Percentiles rank a stretch among this genome's conserved stretches.
These are phyloP conservation scores for Panicum miliaceum DNA, from an alignment of 176 grass and related monocot species.

Conservation along the genomic window DNA sequence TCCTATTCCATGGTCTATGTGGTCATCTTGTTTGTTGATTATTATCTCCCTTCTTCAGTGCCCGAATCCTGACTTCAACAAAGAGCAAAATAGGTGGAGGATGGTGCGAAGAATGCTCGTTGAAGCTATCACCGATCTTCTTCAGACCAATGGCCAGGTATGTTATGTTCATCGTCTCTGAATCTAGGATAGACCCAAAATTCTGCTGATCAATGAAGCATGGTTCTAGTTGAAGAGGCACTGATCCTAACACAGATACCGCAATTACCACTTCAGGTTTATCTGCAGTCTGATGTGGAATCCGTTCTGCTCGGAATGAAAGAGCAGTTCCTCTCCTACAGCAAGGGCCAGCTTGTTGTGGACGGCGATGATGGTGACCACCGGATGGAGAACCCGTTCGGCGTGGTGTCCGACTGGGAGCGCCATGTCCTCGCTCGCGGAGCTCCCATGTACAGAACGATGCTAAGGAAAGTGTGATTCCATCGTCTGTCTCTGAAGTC, in stretches of 20 bases:
- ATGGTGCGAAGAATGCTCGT: slow-evolving; percentile 82
- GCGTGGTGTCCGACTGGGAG: slow-evolving; percentile 78
- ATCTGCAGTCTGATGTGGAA: slow-evolving; percentile 84
- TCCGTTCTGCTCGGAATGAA: slow-evolving; percentile 66
- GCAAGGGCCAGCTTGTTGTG: slow-evolving; percentile 59
- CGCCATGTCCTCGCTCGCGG: slow-evolving; percentile 73
- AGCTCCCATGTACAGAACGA: slow-evolving; percentile 81
- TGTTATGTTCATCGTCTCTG: background rate
- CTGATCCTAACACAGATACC: background rate
- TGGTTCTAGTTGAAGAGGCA: slow-evolving; percentile 2
- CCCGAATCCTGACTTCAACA: slow-evolving; percentile 91
- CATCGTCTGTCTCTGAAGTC: background rate
- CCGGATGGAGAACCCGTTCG: slow-evolving; percentile 76
- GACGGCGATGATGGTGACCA: slow-evolving; percentile 34
- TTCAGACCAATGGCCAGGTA: slow-evolving; percentile 86
- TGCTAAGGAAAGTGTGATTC: slow-evolving; percentile 69
- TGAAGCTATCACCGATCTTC: slow-evolving; percentile 79
- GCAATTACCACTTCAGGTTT: slow-evolving; percentile 60
- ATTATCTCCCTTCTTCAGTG: slow-evolving; percentile 56
- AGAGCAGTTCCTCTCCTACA: slow-evolving; percentile 66
- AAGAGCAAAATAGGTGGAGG: slow-evolving; percentile 74
- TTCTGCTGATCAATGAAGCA: background rate
- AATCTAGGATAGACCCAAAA: slow-evolving; percentile 2
- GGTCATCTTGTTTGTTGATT: background rate
- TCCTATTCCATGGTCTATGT: background rate